These are phyloP conservation scores for Saururus chinensis DNA, from an alignment of 164 flowering plant genomes.

Conservation along the genomic window DNA sequence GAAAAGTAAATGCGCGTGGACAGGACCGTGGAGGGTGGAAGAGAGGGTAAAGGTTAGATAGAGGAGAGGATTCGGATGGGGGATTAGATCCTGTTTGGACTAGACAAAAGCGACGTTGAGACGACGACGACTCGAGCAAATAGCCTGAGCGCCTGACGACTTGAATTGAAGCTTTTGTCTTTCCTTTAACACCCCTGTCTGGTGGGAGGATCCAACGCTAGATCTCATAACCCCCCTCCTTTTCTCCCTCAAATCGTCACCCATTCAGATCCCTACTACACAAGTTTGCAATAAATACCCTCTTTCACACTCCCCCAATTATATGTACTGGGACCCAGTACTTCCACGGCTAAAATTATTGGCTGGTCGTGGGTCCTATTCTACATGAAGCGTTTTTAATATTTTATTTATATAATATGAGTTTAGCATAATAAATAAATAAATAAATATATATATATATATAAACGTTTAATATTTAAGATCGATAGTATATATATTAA, in stretches of 20 bases:
- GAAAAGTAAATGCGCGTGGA: neutral
- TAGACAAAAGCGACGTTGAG: slow-evolving; percentile 12
- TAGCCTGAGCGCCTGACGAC: neutral
- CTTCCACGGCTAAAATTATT: too few species aligned
- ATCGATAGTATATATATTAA: too few species aligned
- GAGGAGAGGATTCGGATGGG: neutral
- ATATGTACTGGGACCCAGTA: too few species aligned
- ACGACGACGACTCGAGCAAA: neutral
- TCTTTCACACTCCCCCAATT: too few species aligned
- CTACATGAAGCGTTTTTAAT: too few species aligned
- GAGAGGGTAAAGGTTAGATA: neutral
- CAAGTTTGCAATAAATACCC: too few species aligned
- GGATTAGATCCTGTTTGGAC: neutral
- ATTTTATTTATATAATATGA: too few species aligned
- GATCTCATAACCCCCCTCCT: neutral
- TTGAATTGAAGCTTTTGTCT: neutral
- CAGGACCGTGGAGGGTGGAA: too few species aligned
- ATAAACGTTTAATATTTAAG: too few species aligned
- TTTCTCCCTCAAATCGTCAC: neutral
- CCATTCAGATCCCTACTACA: neutral
- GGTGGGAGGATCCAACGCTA: slow-evolving; percentile 1
- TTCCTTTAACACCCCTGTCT: neutral
- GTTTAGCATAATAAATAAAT: too few species aligned
- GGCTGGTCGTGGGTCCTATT: too few species aligned
- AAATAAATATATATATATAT: too few species aligned